phyloP scores from a whole-genome alignment of 1,284 basidiomycete species.

The Somion occarium region DNA sequence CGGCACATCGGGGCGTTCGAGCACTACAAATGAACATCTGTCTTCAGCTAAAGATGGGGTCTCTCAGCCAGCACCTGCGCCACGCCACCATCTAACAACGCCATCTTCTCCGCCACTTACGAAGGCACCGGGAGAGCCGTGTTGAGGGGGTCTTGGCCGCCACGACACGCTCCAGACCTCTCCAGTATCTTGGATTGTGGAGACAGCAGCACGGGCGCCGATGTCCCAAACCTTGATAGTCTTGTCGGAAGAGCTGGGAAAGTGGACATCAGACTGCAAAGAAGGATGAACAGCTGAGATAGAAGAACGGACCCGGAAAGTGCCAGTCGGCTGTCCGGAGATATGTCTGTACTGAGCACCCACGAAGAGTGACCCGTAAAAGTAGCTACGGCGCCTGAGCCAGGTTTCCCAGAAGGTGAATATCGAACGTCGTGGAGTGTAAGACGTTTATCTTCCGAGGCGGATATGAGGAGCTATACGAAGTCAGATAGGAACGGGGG shows the following conservation, averaged over 20 bases:
- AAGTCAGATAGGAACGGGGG: slow-evolving; percentile 2
- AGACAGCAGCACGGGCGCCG: slow-evolving; percentile 69
- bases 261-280: not conserved
- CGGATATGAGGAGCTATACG: slow-evolving; percentile 71
- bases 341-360: slow-evolving; percentile 78
- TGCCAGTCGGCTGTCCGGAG: slow-evolving; percentile 72
- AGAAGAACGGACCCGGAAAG: slow-evolving; percentile 59
- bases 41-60: no score
- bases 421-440: slow-evolving; percentile 79
- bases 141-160: slow-evolving; percentile 58
- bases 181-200: slow-evolving; percentile 70
- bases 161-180: slow-evolving; percentile 87
- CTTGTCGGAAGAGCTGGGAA: slow-evolving; percentile 72
- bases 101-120: slow-evolving; percentile 81
- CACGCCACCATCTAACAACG: slow-evolving; percentile 71
- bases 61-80: slow-evolving; percentile 46
- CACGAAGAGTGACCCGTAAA: slow-evolving; percentile 83
- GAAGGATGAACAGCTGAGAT: not conserved
- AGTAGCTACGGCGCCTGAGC: slow-evolving; percentile 75
- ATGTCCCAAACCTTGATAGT: slow-evolving; percentile 88
- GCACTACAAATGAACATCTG: no score
- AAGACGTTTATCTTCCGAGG: slow-evolving; percentile 84
- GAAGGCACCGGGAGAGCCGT: slow-evolving; percentile 61
- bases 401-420: slow-evolving; percentile 49
- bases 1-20: no score